These are phyloP conservation scores for Coemansia sp. DNA, from an alignment of 192 early-diverging fungal genomes.

Conservation along the genomic window DNA sequence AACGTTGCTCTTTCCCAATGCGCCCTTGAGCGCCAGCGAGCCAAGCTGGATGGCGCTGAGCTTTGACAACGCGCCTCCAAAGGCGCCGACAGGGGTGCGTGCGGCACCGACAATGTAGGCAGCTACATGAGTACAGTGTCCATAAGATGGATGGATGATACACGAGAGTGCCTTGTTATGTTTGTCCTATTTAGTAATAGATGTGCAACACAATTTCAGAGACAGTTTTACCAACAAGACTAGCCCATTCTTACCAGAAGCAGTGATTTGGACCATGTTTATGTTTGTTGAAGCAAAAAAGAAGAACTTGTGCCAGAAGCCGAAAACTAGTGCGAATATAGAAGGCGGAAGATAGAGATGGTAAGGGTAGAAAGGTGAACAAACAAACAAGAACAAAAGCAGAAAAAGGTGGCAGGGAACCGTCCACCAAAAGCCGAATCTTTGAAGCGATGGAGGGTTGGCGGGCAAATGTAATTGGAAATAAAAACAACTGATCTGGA, in stretches of 20 bases:
- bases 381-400: slow-evolving; percentile 1
- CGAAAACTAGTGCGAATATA: not conserved
- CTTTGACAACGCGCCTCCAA: slow-evolving; percentile 84
- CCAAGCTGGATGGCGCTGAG: slow-evolving; percentile 85
- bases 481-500: no score
- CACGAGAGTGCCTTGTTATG: not conserved
- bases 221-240: not conserved
- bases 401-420: not conserved
- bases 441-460: no score
- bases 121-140: slow-evolving; percentile 35
- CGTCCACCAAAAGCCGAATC: no score
- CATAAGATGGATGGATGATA: not conserved
- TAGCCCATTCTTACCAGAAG: slow-evolving; percentile 16
- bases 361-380: not conserved
- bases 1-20: slow-evolving; percentile 59
- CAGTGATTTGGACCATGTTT: slow-evolving; percentile 13
- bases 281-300: not conserved
- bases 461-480: no score
- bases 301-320: not conserved
- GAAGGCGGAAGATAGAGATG: not conserved
- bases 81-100: slow-evolving; percentile 90
- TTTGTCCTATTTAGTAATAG: slow-evolving; percentile 9
- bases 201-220: not conserved
- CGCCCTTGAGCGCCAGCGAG: slow-evolving; percentile 78
- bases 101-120: slow-evolving; percentile 90